These are phyloP conservation scores for Leccinellum rugosiceps DNA, from an alignment of 768 basidiomycete species.

Conservation along the genomic window DNA sequence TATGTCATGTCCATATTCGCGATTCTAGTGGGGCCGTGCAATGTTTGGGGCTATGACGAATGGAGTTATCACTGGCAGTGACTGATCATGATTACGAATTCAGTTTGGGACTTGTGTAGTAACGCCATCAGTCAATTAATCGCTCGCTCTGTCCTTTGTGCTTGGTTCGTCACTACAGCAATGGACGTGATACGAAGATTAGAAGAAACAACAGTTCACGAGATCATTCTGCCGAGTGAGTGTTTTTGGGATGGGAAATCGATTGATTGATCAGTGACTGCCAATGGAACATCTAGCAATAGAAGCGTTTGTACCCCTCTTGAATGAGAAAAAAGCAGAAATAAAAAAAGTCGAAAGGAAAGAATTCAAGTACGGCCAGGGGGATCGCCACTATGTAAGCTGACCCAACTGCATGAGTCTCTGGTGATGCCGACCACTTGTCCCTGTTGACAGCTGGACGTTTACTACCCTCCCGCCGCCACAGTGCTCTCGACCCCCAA, in stretches of 20 bases:
- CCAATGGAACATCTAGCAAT: slow-evolving; percentile 35
- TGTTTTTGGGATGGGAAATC: background rate
- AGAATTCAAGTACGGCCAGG: slow-evolving; percentile 54
- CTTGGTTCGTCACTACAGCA: background rate
- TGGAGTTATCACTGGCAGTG: too few relatives aligned
- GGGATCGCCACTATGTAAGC: slow-evolving; percentile 39
- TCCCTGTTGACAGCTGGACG: slow-evolving; percentile 42
- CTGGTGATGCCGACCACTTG: background rate
- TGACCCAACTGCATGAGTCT: background rate
- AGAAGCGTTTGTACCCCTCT: slow-evolving; percentile 45
- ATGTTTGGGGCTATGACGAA: too few relatives aligned
- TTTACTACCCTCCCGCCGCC: slow-evolving; percentile 53
- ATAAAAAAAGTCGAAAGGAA: slow-evolving; percentile 48
- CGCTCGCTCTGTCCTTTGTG: too few relatives aligned
- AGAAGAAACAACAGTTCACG: slow-evolving; percentile 28
- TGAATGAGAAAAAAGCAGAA: slow-evolving; percentile 43
- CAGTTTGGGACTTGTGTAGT: too few relatives aligned
- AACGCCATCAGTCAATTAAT: too few relatives aligned
- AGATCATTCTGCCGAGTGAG: slow-evolving; percentile 35
- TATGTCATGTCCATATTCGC: too few relatives aligned
- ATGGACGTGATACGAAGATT: slow-evolving; percentile 39
- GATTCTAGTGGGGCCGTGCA: too few relatives aligned
- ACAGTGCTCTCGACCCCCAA: slow-evolving; percentile 19
- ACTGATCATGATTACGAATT: too few relatives aligned
- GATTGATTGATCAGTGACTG: slow-evolving; percentile 19